These are phyloP conservation scores for Epichloe coenophiala DNA, from an alignment of 2,329 filamentous ascomycete genomes.

Conservation along the genomic window DNA sequence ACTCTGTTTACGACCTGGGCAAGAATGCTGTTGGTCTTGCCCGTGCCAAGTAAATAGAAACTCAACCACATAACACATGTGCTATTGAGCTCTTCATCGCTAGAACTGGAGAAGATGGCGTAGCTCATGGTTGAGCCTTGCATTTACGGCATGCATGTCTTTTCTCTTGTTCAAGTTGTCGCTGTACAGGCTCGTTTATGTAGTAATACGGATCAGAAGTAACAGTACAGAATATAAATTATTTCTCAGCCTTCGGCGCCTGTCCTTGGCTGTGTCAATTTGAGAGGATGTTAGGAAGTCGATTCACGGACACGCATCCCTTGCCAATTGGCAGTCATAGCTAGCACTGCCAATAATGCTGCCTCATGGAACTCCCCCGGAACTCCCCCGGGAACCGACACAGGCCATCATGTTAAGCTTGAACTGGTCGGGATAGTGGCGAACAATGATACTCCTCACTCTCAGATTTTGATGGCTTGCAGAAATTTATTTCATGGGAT, in stretches of 20 bases:
- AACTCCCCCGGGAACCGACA: too few species aligned
- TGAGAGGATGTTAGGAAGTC: too few species aligned
- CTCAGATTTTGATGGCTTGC: too few species aligned
- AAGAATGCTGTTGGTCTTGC: slow-evolving; percentile 82
- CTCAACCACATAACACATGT: neutral
- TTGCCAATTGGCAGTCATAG: too few species aligned
- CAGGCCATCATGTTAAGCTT: too few species aligned
- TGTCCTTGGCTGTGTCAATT: neutral
- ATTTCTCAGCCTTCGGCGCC: slow-evolving; percentile 1
- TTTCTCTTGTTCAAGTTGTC: neutral
- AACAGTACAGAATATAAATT: slow-evolving; percentile 10
- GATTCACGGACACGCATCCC: too few species aligned
- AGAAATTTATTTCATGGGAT: too few species aligned
- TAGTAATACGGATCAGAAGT: neutral
- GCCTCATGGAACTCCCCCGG: too few species aligned
- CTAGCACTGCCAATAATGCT: too few species aligned
- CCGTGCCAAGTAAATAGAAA: slow-evolving; percentile 51
- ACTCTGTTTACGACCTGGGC: slow-evolving; percentile 93
- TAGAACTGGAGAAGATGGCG: too few species aligned
- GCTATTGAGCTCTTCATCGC: neutral
- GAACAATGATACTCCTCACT: too few species aligned
- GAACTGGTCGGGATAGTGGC: too few species aligned
- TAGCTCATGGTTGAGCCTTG: neutral
- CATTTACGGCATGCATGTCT: neutral
- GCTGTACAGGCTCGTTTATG: neutral